Evolutionary conservation across 176 grass and related monocot species (phyloP).

Genomic region (Oryza meridionalis): DNA sequence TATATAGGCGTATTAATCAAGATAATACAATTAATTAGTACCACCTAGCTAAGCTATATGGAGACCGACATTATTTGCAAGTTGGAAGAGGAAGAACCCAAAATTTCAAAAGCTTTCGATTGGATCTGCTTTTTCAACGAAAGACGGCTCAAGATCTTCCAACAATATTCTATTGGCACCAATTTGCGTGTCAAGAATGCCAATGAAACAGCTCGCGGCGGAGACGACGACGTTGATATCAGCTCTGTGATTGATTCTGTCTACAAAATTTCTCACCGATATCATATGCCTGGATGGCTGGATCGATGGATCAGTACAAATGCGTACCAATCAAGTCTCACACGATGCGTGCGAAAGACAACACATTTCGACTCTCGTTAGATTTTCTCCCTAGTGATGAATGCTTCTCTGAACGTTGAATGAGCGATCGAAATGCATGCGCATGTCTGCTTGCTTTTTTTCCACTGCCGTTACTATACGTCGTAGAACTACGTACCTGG

Average conservation of each 20-base stretch:
- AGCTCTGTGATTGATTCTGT: not conserved
- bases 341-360: not conserved
- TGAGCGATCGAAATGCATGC: not conserved
- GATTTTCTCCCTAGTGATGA: not conserved
- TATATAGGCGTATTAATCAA: not conserved
- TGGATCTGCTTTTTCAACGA: conserved; percentile 2
- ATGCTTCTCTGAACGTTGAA: not conserved
- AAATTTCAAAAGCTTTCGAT: conserved; percentile 4
- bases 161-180: not conserved
- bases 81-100: not conserved
- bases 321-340: not conserved
- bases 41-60: not conserved
- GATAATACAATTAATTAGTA: not conserved
- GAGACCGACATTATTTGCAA: not conserved
- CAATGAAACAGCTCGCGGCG: not conserved
- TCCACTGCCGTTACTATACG: not conserved
- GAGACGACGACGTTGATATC: not conserved
- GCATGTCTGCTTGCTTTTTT: not conserved
- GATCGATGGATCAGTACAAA: not conserved
- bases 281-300: not conserved
- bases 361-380: not conserved
- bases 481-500: not conserved
- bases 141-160: conserved; percentile 16
- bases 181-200: conserved; percentile 36
- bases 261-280: not conserved